These are phyloP conservation scores for Aspergillus tubingensis DNA, from an alignment of 2,329 filamentous ascomycete genomes.

Conservation along the genomic window DNA sequence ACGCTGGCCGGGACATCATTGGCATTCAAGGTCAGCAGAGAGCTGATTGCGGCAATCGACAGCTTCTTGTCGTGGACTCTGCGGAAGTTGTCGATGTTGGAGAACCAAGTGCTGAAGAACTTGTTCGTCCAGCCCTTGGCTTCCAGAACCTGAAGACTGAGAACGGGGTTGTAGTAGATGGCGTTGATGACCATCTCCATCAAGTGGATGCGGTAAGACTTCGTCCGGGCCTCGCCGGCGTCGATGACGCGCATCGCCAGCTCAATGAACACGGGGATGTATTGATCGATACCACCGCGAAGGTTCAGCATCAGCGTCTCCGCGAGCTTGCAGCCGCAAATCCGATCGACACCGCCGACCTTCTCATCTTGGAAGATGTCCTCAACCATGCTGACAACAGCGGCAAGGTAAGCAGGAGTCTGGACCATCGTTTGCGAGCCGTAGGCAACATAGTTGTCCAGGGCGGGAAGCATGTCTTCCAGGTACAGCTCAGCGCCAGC, in stretches of 20 bases:
- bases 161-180: conserved; percentile 91
- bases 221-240: conserved; percentile 77
- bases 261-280: conserved; percentile 82
- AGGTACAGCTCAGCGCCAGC: conserved; percentile 94
- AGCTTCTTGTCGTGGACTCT: conserved; percentile 98
- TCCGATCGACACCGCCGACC: conserved; percentile 88
- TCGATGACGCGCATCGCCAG: conserved; percentile 81
- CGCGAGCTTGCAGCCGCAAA: conserved; percentile 95
- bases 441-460: conserved; percentile 97
- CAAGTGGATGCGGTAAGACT: conserved; percentile 90
- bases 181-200: conserved; percentile 99
- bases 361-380: conserved; percentile 94
- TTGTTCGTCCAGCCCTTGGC: conserved; percentile 93
- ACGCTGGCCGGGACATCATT: conserved; percentile 89
- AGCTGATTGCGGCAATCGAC: conserved; percentile 88
- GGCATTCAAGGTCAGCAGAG: conserved; percentile 75
- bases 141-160: conserved; percentile 87
- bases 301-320: conserved; percentile 97
- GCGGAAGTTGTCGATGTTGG: conserved; percentile 88
- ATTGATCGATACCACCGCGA: conserved; percentile 82
- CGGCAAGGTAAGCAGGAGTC: conserved; percentile 82
- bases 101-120: conserved; percentile 98
- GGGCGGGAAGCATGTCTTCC: conserved; percentile 95
- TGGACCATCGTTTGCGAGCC: conserved; percentile 77
- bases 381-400: conserved; percentile 88